Conservation (phyloP, 176 grass and related monocot genomes). For the Lolium rigidum region DNA sequence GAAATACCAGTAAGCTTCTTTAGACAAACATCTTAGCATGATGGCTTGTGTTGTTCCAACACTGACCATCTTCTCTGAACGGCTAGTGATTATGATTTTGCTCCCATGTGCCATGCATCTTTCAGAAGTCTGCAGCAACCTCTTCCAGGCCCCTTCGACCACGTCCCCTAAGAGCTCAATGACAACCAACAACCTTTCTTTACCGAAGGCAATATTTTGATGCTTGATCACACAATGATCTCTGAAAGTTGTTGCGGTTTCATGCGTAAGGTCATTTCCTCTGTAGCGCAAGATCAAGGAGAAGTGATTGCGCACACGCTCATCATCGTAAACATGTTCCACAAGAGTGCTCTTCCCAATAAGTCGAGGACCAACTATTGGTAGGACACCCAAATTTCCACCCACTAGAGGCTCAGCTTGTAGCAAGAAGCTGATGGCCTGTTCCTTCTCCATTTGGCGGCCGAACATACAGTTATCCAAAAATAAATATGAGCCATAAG, state of each 20-base stretch:
- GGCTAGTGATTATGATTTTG: conserved; percentile 9
- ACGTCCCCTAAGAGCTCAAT: background rate
- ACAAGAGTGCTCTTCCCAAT: conserved; percentile 22
- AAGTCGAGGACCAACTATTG: background rate
- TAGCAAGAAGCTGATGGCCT: background rate
- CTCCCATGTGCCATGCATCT: conserved; percentile 6
- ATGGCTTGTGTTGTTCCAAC: conserved; percentile 1
- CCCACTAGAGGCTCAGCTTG: background rate
- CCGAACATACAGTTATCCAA: background rate
- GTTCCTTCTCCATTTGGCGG: conserved; percentile 10
- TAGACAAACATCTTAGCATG: background rate
- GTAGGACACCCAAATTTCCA: background rate
- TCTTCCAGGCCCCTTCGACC: conserved; percentile 14
- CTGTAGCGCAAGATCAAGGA: background rate
- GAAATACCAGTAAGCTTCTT: conserved; percentile 30
- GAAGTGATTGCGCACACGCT: background rate
- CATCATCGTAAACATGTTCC: background rate
- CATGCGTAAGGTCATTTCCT: background rate
- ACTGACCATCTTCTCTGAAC: background rate
- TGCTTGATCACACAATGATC: background rate
- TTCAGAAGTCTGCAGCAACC: background rate
- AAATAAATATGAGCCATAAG: background rate
- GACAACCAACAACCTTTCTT: conserved; percentile 11
- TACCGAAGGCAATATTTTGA: background rate
- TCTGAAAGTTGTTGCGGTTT: accelerated